These are phyloP conservation scores for Testicularia cyperi DNA, from an alignment of 1,284 basidiomycete genomes.

Conservation along the genomic window DNA sequence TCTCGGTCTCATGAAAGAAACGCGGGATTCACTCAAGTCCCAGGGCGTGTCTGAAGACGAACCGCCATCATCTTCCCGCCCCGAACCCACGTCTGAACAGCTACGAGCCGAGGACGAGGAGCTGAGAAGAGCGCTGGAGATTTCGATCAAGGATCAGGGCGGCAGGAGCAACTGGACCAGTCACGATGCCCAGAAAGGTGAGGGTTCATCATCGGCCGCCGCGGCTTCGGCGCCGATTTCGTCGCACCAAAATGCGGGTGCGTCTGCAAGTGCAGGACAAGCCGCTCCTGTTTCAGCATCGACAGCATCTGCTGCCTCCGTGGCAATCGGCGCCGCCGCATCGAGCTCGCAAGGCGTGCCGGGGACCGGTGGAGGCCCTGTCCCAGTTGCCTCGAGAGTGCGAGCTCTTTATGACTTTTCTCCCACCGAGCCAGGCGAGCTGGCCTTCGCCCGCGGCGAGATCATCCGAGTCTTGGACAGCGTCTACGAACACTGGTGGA, in stretches of 20 bases:
- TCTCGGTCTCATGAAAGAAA: conserved; percentile 87
- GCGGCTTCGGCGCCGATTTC: conserved; percentile 5
- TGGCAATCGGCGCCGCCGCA: too few species aligned
- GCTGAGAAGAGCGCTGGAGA: conserved; percentile 52
- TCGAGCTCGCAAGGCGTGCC: background rate
- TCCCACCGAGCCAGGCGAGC: conserved; percentile 83
- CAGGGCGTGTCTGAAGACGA: conserved; percentile 63
- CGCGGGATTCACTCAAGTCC: conserved; percentile 75
- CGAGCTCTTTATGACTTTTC: conserved; percentile 88
- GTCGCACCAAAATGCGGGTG: too few species aligned
- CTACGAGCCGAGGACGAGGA: conserved; percentile 57
- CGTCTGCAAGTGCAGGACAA: too few species aligned
- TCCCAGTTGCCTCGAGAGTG: conserved; percentile 65
- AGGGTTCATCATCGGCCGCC: conserved; percentile 23
- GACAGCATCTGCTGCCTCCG: too few species aligned
- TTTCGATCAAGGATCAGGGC: conserved; percentile 55
- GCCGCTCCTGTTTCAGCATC: too few species aligned
- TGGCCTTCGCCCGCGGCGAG: conserved; percentile 89
- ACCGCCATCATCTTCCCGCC: conserved; percentile 2
- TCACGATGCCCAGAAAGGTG: conserved; percentile 14
- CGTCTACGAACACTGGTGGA: conserved; percentile 97
- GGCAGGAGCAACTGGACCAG: conserved; percentile 25
- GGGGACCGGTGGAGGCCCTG: conserved; percentile 9
- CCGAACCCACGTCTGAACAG: conserved; percentile 41
- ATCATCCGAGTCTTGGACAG: conserved; percentile 93